Evolutionary conservation across 2,329 filamentous ascomycete genomes (phyloP), one percentile per base, ranked within the genome.

Genomic region (Mycosphaerella arachidis): DNA sequence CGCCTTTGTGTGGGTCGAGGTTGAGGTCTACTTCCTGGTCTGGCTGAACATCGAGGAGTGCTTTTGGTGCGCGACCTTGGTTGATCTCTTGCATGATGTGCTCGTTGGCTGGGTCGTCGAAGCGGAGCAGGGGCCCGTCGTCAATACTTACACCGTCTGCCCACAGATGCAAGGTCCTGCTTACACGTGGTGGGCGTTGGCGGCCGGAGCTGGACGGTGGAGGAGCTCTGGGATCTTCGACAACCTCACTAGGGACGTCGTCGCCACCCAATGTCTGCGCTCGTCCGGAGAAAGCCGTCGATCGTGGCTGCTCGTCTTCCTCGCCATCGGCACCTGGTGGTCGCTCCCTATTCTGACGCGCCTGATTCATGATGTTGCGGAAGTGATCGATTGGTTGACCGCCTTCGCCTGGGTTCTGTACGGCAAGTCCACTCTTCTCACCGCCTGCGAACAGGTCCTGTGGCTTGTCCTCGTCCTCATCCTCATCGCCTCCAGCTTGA

Each of bases 81-180:
- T 90, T 85, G 68, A 94, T 94, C 81, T 92, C 87, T 59, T 85
- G 80, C 48, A 94, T 79, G 56, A 89, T 88, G 53, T 82, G 80
- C 31, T 86, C 84, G 72, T 93, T 92, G 31, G 82, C 82, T 0
- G 90, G 89, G 72, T 94, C 90, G 68, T 92, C 88, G 70, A 90
- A 93, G 58, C 89, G 85, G 72, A 84, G 86, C 40, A 94, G 83
- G 51, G 86, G 84, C 30, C 91, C 91, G 69, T 94, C 89, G 61
- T 92, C 90, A 62, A 95, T 86, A 65, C 89, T 93, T 77, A 94
- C 93, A 13, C 91, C 91, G 71, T 95, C 87, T 46, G 83, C 82
- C 91, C 91, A 95, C 48, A 94, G 81, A 70, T 93, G 90, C 56
- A 95, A 80, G 10, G 85, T 83, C 54, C 90, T 86, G 54, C 85